Percentiles rank a stretch among this genome's conserved stretches.
These are phyloP conservation scores for Coemansia sp. DNA, from an alignment of 192 early-diverging fungal species.

Conservation along the genomic window DNA sequence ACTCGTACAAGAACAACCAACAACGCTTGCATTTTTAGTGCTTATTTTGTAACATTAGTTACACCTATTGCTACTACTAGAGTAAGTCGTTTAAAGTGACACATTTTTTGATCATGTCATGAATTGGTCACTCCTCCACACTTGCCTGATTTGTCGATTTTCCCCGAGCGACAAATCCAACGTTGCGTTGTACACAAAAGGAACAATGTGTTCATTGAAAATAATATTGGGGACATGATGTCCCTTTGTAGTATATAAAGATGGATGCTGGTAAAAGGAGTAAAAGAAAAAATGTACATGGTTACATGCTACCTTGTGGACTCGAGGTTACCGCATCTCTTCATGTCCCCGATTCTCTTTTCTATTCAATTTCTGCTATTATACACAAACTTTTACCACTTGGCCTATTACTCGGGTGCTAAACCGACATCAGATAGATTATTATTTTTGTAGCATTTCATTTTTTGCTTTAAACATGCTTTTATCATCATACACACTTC, in stretches of 20 bases:
- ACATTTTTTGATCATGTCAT: too few species aligned
- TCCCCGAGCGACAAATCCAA: too few species aligned
- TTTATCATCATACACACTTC: conserved; percentile 11
- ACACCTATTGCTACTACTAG: too few species aligned
- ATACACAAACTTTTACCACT: background rate
- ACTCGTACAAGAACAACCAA: too few species aligned
- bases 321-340: background rate
- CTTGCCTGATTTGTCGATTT: too few species aligned
- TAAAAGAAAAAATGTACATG: background rate
- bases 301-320: background rate
- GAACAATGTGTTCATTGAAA: background rate
- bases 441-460: background rate
- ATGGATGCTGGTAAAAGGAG: background rate
- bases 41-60: too few species aligned
- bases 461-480: conserved; percentile 1
- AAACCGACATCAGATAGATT: background rate
- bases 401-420: background rate
- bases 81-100: too few species aligned
- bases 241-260: background rate
- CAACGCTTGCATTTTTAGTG: too few species aligned
- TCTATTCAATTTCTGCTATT: background rate
- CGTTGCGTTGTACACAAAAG: too few species aligned
- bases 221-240: background rate
- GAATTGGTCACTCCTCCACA: too few species aligned
- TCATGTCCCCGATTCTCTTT: background rate